Percentiles rank a stretch among this genome's conserved stretches.
These are phyloP conservation scores for Dipteronia sinensis DNA, from an alignment of 345 rosid species.

Conservation along the genomic window DNA sequence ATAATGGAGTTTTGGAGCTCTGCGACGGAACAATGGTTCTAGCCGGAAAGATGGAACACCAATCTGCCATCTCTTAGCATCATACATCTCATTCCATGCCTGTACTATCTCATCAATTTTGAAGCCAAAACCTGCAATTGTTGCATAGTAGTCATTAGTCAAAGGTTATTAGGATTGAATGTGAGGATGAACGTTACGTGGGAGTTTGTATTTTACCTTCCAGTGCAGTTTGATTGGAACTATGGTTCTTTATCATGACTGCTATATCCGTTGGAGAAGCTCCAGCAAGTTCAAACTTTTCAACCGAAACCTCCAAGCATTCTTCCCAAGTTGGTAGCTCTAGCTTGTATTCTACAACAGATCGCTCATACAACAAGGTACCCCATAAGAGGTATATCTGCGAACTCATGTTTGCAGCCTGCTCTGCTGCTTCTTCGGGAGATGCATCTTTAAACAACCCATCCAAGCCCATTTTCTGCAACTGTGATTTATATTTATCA, in stretches of 20 bases:
- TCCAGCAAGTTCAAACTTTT: constrained; percentile 97
- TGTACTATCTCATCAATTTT: constrained; percentile 95
- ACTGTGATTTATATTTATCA: constrained; percentile 60
- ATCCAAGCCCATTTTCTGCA: constrained; percentile 73
- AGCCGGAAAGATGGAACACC: constrained; percentile 94
- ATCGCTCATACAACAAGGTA: constrained; percentile 88
- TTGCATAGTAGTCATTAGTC: constrained; percentile 17
- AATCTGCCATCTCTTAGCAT: constrained; percentile 92
- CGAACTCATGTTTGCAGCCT: constrained; percentile 79
- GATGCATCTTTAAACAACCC: constrained; percentile 58
- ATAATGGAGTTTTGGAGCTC: constrained; percentile 76
- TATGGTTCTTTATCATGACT: constrained; percentile 97
- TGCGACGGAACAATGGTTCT: constrained; percentile 90
- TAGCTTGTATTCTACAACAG: constrained; percentile 86
- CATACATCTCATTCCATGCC: constrained; percentile 99
- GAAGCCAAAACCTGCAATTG: constrained; percentile 73
- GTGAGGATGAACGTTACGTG: background rate
- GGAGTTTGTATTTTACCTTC: constrained; percentile 57
- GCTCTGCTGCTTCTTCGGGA: constrained; percentile 79
- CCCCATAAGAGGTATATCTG: constrained; percentile 98
- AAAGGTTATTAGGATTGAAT: background rate
- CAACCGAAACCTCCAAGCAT: constrained; percentile 96
- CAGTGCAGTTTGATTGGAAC: constrained; percentile 78
- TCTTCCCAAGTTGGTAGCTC: constrained; percentile 97
- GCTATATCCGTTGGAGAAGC: constrained; percentile 96